Evolutionary conservation across 2,329 filamentous ascomycete genomes (phyloP), one percentile per base, ranked within the genome.

Genomic region (Thielaviopsis populi): DNA sequence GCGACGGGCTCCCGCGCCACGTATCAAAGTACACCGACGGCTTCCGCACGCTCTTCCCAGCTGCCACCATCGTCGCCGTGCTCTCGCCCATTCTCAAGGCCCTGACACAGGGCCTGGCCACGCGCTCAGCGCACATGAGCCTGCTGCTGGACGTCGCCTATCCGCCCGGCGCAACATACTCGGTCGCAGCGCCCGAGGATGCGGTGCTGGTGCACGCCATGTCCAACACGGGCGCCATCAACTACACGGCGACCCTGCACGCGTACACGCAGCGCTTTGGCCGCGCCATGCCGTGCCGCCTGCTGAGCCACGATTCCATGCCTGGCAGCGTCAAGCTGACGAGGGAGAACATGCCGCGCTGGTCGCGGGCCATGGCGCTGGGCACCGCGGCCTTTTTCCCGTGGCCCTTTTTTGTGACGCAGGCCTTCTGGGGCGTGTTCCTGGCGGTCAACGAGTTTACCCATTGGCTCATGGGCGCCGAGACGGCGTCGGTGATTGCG

Each of bases 151-250:
- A 78, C 58, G 72, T 72, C 27, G 69, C 74, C 27, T 77, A 75
- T 63, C 67, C 65, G 7, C 56, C 64, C 1, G 50, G 56, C 46
- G 40, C 61, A 15, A 11, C 69, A 15, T 65, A 63, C 43, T 33
- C 66, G 4, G 68, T 68, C 24, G 65, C 69, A 7, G 66, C 71
- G 22, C 50, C 56, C 50, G 69, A 70, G 59, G 72, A 75, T 1
- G 66, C 68, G 4, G 71, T 83, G 13, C 71, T 83, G 19, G 69
- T 80, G 1, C 81, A 83, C 63, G 72, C 74, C 67, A 81, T 84
- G 76, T 83, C 80, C 66, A 84, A 83, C 70, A 82, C 80, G 0
- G 82, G 82, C 15, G 79, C 76, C 17, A 80, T 81, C 64, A 80
- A 78, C 72, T 75, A 76, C 59, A 79, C 77, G 0, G 75, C 79